These are phyloP conservation scores for Tritrichomonas musculus DNA, from an alignment of 208 protist genomes.

Conservation along the genomic window DNA sequence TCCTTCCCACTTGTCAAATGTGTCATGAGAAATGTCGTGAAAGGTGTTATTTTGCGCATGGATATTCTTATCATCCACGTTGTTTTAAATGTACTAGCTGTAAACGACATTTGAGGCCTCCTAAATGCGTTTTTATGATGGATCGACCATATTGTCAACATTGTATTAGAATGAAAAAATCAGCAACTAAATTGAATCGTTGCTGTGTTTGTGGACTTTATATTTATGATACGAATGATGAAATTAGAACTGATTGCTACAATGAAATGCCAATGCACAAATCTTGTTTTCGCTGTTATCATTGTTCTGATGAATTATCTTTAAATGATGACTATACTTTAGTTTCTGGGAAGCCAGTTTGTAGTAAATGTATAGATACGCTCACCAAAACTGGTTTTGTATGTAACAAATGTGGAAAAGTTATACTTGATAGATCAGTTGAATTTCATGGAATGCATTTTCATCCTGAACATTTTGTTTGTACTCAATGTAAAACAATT, in stretches of 20 bases:
- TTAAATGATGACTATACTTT: background rate
- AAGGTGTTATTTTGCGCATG: background rate
- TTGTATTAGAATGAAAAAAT: background rate
- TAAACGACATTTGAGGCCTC: background rate
- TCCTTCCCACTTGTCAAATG: background rate
- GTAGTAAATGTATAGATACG: background rate
- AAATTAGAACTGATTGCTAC: background rate
- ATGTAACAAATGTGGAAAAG: background rate
- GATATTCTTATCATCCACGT: background rate
- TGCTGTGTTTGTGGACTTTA: background rate
- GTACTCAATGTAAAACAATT: background rate
- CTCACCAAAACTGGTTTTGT: background rate
- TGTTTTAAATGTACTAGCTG: background rate
- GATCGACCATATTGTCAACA: background rate
- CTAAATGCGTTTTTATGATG: background rate
- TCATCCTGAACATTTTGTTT: background rate
- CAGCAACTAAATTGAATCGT: background rate
- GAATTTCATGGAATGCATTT: background rate
- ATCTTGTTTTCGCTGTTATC: background rate
- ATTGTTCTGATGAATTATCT: background rate
- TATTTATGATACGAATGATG: background rate
- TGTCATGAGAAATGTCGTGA: background rate
- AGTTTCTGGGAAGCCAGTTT: background rate
- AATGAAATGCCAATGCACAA: background rate
- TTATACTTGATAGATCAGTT: background rate